Percentiles rank a stretch among this genome's conserved stretches.
phyloP scores from a whole-genome alignment of 371 early-diverging fungal genomes.

The Lichtheimia hyalospora region DNA sequence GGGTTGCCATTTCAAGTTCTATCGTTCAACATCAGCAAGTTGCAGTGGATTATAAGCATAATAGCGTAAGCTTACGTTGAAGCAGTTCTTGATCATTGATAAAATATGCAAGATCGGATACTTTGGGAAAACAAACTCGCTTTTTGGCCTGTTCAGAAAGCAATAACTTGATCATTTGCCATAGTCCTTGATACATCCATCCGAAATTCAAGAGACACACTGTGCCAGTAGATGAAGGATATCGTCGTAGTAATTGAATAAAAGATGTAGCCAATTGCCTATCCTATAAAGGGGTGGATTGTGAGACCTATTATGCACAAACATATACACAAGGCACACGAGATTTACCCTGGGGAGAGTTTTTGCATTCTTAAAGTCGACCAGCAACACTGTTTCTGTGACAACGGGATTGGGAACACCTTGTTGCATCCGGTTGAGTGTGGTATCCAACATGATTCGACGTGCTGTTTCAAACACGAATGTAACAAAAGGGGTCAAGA shows the following conservation, averaged over 20 bases:
- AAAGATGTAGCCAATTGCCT: conserved; percentile 25
- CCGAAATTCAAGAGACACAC: conserved; percentile 45
- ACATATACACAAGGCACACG: background rate
- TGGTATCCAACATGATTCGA: conserved; percentile 22
- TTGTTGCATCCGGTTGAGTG: conserved; percentile 17
- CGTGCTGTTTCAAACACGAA: conserved; percentile 43
- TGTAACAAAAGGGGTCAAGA: conserved; percentile 30
- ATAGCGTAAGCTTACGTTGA: conserved; percentile 19
- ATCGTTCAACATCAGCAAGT: conserved; percentile 2
- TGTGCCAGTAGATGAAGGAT: conserved; percentile 36
- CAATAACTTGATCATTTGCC: conserved; percentile 50
- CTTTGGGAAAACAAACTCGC: conserved; percentile 35
- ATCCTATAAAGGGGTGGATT: conserved; percentile 22
- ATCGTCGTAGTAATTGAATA: conserved; percentile 34
- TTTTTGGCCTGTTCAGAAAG: conserved; percentile 45
- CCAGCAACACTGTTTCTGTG: conserved; percentile 30
- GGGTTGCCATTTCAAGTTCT: conserved; percentile 10
- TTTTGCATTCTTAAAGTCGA: conserved; percentile 40
- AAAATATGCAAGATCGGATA: conserved; percentile 19
- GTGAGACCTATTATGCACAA: background rate
- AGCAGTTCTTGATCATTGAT: conserved; percentile 29
- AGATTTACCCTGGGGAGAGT: conserved; percentile 33
- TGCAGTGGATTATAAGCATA: background rate
- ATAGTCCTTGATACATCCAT: conserved; percentile 51
- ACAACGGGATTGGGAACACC: conserved; percentile 19